A percentile compares a stretch with the other conserved stretches of the same genome.
Conservation (phyloP, 768 basidiomycete genomes). For the Floccularia luteovirens region DNA sequence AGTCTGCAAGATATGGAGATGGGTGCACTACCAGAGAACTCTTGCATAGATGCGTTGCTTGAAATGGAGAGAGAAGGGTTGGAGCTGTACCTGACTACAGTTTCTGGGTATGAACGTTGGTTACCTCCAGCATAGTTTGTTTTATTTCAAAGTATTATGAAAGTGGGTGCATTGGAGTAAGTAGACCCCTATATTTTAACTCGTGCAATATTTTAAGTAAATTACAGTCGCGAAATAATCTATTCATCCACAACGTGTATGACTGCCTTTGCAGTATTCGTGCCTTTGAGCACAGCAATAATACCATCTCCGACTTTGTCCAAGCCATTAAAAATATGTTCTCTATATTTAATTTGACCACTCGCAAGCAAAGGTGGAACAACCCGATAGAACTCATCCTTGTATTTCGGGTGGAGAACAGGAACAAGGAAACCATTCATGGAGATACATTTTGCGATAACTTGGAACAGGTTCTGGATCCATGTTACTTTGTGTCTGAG, state of each 20-base stretch:
- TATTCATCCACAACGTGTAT: constrained; percentile 26
- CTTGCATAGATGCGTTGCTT: too few species aligned
- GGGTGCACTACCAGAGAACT: too few species aligned
- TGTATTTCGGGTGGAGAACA: constrained; percentile 23
- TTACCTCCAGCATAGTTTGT: too few species aligned
- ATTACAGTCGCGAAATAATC: too few species aligned
- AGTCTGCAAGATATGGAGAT: too few species aligned
- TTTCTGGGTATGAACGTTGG: too few species aligned
- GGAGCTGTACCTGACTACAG: too few species aligned
- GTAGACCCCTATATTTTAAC: too few species aligned
- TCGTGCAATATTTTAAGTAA: too few species aligned
- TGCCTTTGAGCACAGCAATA: constrained; percentile 23
- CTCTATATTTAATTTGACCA: constrained; percentile 39
- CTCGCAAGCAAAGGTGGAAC: constrained; percentile 31
- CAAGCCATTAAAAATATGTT: constrained; percentile 37
- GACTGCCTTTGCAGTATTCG: constrained; percentile 25
- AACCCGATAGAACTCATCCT: constrained; percentile 30
- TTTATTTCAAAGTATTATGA: too few species aligned
- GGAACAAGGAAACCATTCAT: constrained; percentile 29
- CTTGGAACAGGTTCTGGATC: constrained; percentile 25
- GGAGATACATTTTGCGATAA: constrained; percentile 34
- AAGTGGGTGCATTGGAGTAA: too few species aligned
- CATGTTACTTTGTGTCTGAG: neutral
- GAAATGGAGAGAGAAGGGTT: too few species aligned
- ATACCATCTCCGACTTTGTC: constrained; percentile 28